Percentiles rank a stretch among this genome's conserved stretches.
phyloP scores from a whole-genome alignment of 805 yeast species.

The Clavispora phyllophila region DNA sequence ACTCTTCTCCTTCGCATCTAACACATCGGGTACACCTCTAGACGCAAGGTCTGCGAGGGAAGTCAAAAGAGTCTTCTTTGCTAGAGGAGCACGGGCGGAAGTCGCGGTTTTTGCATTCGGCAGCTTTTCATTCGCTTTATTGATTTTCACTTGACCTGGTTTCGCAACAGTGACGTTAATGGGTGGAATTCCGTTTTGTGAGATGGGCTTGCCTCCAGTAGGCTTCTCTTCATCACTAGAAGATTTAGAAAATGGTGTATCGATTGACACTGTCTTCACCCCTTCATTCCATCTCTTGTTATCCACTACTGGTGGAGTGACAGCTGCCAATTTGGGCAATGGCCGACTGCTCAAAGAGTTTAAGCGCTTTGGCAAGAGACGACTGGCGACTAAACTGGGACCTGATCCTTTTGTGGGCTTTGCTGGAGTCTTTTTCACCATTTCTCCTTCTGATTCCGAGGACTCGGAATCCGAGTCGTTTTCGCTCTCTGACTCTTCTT shows the following conservation, averaged over 20 bases:
- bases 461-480: slow-evolving; percentile 1
- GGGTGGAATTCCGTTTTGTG: not conserved
- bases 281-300: not conserved
- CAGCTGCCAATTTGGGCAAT: not conserved
- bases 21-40: slow-evolving; percentile 15
- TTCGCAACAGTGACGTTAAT: not conserved
- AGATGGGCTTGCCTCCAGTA: not conserved
- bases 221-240: slow-evolving; percentile 1
- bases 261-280: slow-evolving; percentile 1
- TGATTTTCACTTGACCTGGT: not conserved
- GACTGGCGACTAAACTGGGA: not conserved
- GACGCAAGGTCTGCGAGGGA: slow-evolving; percentile 12
- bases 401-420: not conserved
- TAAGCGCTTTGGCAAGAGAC: slow-evolving; percentile 4
- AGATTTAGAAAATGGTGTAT: slow-evolving; percentile 1
- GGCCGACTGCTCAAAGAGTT: slow-evolving; percentile 2
- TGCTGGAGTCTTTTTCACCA: not conserved
- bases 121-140: not conserved
- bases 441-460: not conserved
- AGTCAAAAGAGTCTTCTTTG: slow-evolving; percentile 5
- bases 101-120: not conserved
- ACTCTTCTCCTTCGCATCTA: slow-evolving; percentile 7
- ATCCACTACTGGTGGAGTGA: not conserved
- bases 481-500: not conserved
- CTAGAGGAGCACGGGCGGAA: not conserved